Conservation (phyloP, 1,139 yeast species). For the Nakaseomyces glabratus region DNA sequence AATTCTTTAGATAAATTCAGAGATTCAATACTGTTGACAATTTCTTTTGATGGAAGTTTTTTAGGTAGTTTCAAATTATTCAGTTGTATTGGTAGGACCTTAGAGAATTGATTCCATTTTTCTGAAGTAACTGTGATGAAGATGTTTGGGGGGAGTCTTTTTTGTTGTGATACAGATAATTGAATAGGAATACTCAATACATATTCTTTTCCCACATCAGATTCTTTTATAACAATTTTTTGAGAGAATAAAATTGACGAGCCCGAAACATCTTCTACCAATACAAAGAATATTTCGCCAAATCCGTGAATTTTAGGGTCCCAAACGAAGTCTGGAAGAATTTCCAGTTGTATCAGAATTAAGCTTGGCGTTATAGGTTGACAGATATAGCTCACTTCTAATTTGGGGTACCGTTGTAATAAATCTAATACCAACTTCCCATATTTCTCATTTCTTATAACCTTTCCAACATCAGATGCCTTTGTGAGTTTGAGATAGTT, state of each 20-base stretch:
- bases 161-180: conserved; percentile 31
- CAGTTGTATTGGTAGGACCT: conserved; percentile 53
- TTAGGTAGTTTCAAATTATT: conserved; percentile 53
- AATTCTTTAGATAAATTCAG: conserved; percentile 24
- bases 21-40: conserved; percentile 42
- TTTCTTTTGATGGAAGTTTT: conserved; percentile 52
- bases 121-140: conserved; percentile 70
- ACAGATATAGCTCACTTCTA: conserved; percentile 47
- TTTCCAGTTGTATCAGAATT: conserved; percentile 55
- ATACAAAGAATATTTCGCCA: conserved; percentile 54
- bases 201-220: conserved; percentile 45
- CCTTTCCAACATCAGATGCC: conserved; percentile 73
- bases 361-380: conserved; percentile 73
- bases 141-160: conserved; percentile 66
- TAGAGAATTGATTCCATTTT: conserved; percentile 73
- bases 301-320: conserved; percentile 51
- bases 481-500: conserved; percentile 49
- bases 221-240: conserved; percentile 42
- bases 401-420: conserved; percentile 62
- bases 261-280: conserved; percentile 82
- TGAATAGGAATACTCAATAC: conserved; percentile 57
- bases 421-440: conserved; percentile 57
- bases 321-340: conserved; percentile 74
- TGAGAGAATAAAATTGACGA: conserved; percentile 59
- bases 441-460: conserved; percentile 59